Evolutionary conservation across 176 grass and related monocot species (phyloP).

Genomic region (Phoenix roebelenii): DNA sequence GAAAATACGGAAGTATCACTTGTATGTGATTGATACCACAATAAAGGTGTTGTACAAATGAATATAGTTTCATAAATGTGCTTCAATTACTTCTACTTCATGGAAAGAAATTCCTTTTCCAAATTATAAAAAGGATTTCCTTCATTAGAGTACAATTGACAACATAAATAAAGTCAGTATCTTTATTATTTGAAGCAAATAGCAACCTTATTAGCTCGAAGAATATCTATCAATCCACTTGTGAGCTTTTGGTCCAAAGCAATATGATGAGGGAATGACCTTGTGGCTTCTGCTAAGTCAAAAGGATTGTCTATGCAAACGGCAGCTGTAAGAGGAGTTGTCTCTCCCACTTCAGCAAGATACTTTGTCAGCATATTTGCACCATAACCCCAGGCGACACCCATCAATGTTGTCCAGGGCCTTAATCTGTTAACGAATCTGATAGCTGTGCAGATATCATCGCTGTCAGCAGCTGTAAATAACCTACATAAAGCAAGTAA

Average conservation of each 20-base stretch:
- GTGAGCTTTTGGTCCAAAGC: slow-evolving; percentile 61
- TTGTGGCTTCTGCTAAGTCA: slow-evolving; percentile 76
- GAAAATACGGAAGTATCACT: slow-evolving; percentile 25
- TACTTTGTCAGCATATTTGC: slow-evolving; percentile 94
- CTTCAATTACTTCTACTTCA: too few relatives aligned
- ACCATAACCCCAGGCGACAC: slow-evolving; percentile 77
- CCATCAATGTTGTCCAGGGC: slow-evolving; percentile 80
- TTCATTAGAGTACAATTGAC: neutral
- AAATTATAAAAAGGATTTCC: too few relatives aligned
- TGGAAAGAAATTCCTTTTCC: too few relatives aligned
- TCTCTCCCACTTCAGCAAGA: slow-evolving; percentile 81
- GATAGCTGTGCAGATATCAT: slow-evolving; percentile 63
- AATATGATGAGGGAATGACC: slow-evolving; percentile 51
- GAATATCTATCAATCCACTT: slow-evolving; percentile 75
- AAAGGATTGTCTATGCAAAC: slow-evolving; percentile 90
- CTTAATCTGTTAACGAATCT: slow-evolving; percentile 54
- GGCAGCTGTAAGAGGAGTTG: slow-evolving; percentile 78
- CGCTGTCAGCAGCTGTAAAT: slow-evolving; percentile 98
- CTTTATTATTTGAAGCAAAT: slow-evolving; percentile 3
- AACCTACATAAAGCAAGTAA: slow-evolving; percentile 74
- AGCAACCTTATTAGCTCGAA: slow-evolving; percentile 74
- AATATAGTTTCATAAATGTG: too few relatives aligned
- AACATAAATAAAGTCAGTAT: neutral
- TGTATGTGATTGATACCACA: too few relatives aligned
- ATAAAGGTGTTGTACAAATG: too few relatives aligned